Conservation (phyloP, 805 yeast genomes). For the Cyberlindnera mississippiensis region DNA sequence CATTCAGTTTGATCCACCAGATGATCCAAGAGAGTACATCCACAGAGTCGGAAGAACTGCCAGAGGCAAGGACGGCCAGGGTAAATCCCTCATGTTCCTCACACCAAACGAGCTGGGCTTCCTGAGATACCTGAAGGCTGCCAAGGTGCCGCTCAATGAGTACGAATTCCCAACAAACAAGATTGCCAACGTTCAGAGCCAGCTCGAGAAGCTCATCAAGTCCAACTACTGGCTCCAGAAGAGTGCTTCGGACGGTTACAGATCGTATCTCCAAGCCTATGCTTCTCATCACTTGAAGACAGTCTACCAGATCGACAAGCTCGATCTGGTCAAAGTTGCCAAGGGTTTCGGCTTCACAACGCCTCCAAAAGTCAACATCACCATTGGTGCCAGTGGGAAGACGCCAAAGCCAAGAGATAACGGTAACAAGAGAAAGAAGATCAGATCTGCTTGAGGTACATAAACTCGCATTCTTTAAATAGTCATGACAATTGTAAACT, state of each 20-base stretch:
- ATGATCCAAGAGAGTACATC: constrained; percentile 98
- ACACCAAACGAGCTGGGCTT: constrained; percentile 94
- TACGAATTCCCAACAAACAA: constrained; percentile 93
- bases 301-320: constrained; percentile 92
- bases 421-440: constrained; percentile 17
- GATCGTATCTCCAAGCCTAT: constrained; percentile 95
- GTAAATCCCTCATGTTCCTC: constrained; percentile 91
- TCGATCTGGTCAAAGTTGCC: constrained; percentile 92
- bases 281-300: constrained; percentile 95
- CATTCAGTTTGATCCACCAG: constrained; percentile 98
- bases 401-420: constrained; percentile 31
- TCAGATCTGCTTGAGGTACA: constrained; percentile 7
- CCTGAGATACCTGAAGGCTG: constrained; percentile 89
- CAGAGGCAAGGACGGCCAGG: constrained; percentile 85
- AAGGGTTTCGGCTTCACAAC: constrained; percentile 90
- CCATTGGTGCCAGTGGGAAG: constrained; percentile 90
- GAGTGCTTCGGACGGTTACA: constrained; percentile 95
- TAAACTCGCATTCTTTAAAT: background rate
- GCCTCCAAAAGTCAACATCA: constrained; percentile 95
- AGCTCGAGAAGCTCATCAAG: constrained; percentile 83
- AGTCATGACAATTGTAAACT: background rate
- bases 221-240: constrained; percentile 93
- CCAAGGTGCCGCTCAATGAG: constrained; percentile 96
- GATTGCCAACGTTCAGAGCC: constrained; percentile 94
- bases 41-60: constrained; percentile 99